A percentile compares a stretch with the other conserved stretches of the same genome.
phyloP scores from a whole-genome alignment of 768 basidiomycete genomes.

The Agrocybe praecox region DNA sequence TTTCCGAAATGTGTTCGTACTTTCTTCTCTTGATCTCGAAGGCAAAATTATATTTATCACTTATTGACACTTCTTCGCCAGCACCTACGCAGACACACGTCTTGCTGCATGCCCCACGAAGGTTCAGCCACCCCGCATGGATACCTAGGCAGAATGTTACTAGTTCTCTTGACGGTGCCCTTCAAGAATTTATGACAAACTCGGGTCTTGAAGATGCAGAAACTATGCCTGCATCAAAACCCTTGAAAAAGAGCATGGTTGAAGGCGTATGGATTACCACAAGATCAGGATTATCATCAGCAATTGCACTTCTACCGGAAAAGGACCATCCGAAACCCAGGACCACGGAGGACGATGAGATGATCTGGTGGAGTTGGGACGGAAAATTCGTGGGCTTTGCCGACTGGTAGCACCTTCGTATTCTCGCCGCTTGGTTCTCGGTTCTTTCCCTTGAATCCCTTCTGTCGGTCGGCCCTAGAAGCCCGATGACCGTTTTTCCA shows the following conservation, averaged over 20 bases:
- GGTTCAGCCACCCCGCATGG: constrained; percentile 50
- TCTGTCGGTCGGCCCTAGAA: too few relatives aligned
- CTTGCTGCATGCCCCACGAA: constrained; percentile 46
- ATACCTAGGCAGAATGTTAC: constrained; percentile 46
- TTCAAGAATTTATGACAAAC: constrained; percentile 42
- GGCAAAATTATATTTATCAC: neutral
- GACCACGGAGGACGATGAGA: constrained; percentile 39
- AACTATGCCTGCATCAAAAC: neutral
- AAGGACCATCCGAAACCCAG: neutral
- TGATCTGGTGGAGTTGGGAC: constrained; percentile 70
- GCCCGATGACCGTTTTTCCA: too few relatives aligned
- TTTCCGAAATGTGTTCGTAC: constrained; percentile 36
- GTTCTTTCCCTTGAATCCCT: too few relatives aligned
- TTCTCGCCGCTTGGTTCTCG: too few relatives aligned
- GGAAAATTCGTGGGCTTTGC: constrained; percentile 54
- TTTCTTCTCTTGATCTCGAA: neutral
- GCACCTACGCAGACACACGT: constrained; percentile 50
- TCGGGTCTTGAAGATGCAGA: constrained; percentile 25
- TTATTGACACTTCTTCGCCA: constrained; percentile 15
- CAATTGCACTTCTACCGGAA: neutral
- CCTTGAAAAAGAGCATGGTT: constrained; percentile 28
- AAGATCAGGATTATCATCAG: constrained; percentile 20
- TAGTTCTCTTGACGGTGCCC: constrained; percentile 34
- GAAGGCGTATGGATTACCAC: constrained; percentile 54
- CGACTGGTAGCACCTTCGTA: constrained; percentile 52